phyloP scores from a whole-genome alignment of 768 basidiomycete species.

The Lactarius pseudohatsudake region DNA sequence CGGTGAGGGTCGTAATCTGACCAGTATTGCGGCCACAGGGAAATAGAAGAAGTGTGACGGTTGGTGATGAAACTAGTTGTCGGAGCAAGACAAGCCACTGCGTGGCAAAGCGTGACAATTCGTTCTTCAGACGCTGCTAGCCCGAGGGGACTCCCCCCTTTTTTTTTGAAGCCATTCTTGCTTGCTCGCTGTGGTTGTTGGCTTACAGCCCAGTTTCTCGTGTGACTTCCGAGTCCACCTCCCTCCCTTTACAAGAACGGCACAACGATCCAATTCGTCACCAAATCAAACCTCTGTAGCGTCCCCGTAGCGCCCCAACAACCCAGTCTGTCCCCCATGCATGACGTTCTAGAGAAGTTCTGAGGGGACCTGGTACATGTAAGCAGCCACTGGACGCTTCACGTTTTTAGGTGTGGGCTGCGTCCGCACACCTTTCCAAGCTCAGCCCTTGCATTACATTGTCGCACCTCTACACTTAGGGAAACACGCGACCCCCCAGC shows the following conservation, averaged over 20 bases:
- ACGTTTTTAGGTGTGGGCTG: neutral
- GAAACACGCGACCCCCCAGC: neutral
- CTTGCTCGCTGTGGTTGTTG: neutral
- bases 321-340: neutral
- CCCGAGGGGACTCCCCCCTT: neutral
- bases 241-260: neutral
- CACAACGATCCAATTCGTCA: neutral
- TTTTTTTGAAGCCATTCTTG: neutral
- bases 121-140: neutral
- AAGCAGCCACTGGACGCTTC: neutral
- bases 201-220: neutral
- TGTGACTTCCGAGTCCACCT: neutral
- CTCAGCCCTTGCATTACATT: neutral
- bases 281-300: neutral
- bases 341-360: neutral
- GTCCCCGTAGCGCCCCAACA: too few species aligned
- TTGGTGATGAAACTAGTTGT: neutral
- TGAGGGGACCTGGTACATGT: neutral
- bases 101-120: constrained; percentile 1
- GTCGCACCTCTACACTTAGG: neutral
- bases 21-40: neutral
- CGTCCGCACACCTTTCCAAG: neutral
- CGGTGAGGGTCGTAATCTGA: neutral
- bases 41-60: constrained; percentile 5
- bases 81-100: neutral